phyloP scores from a whole-genome alignment of 352 stramenopile species.

The Pythium biforme region DNA sequence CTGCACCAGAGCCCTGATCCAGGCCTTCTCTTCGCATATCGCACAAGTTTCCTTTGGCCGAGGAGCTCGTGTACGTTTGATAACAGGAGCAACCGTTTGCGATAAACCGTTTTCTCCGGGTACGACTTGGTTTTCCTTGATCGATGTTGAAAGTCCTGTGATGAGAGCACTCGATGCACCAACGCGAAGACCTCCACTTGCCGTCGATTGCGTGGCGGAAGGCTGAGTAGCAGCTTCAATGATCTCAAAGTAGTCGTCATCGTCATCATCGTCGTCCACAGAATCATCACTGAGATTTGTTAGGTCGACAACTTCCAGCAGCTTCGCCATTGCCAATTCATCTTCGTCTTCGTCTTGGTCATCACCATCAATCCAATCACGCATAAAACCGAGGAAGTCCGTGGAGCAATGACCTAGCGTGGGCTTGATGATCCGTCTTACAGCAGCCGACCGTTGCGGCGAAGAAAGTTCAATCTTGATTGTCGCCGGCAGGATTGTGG shows the following conservation, averaged over 20 bases:
- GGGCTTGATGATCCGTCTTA: slow-evolving; percentile 17
- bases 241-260: slow-evolving; percentile 25
- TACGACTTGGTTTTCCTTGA: background rate
- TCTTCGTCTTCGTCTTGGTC: slow-evolving; percentile 35
- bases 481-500: background rate
- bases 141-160: no score
- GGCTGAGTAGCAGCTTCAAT: background rate
- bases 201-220: background rate
- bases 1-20: slow-evolving; percentile 36
- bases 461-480: slow-evolving; percentile 17
- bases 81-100: background rate
- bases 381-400: slow-evolving; percentile 26
- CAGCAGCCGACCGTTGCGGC: background rate
- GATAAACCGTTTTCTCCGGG: background rate
- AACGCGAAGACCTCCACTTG: background rate
- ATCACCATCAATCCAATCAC: slow-evolving; percentile 31
- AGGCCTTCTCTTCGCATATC: slow-evolving; percentile 50
- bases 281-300: slow-evolving; percentile 56
- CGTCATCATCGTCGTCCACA: slow-evolving; percentile 39
- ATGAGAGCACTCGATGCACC: background rate
- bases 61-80: slow-evolving; percentile 27
- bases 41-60: slow-evolving; percentile 50
- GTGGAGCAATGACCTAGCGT: slow-evolving; percentile 15
- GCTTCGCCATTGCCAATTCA: slow-evolving; percentile 38
- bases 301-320: slow-evolving; percentile 61